phyloP scores from a whole-genome alignment of 805 yeast species.

The Saccharomycopsis sp. region DNA sequence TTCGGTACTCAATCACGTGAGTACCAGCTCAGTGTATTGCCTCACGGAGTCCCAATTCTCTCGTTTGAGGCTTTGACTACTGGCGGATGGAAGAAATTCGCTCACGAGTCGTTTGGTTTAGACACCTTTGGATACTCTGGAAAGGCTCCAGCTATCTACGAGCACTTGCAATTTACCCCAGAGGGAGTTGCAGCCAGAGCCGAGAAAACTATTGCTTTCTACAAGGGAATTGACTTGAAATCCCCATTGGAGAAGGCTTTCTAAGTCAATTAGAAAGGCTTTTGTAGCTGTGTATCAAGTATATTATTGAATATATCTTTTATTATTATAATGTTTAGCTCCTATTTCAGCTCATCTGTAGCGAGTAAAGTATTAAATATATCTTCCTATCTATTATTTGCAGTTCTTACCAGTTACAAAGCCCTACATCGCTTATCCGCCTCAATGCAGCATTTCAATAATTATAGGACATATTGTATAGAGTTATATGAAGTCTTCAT shows the following conservation, averaged over 20 bases:
- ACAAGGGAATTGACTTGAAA: slow-evolving; percentile 62
- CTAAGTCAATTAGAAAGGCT: too few species aligned
- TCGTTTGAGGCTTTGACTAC: slow-evolving; percentile 92
- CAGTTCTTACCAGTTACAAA: too few species aligned
- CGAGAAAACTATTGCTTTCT: slow-evolving; percentile 68
- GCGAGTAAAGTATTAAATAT: too few species aligned
- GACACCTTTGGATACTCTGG: slow-evolving; percentile 97
- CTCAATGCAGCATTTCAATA: too few species aligned
- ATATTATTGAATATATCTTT: too few species aligned
- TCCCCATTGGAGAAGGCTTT: slow-evolving; percentile 83
- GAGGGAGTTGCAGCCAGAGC: slow-evolving; percentile 91
- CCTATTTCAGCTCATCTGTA: too few species aligned
- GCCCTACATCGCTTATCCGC: too few species aligned
- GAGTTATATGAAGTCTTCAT: too few species aligned
- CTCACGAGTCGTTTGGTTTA: slow-evolving; percentile 95
- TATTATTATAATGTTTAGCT: too few species aligned
- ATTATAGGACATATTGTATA: too few species aligned
- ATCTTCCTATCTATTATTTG: too few species aligned
- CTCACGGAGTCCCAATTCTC: slow-evolving; percentile 89
- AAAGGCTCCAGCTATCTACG: slow-evolving; percentile 75
- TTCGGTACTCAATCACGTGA: slow-evolving; percentile 78
- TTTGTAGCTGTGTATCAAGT: too few species aligned
- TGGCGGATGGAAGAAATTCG: slow-evolving; percentile 88
- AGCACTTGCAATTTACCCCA: slow-evolving; percentile 82
- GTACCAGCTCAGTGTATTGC: slow-evolving; percentile 81